phyloP scores from a whole-genome alignment of 1,139 yeast species.

The Scheffersomyces parashehatae region DNA sequence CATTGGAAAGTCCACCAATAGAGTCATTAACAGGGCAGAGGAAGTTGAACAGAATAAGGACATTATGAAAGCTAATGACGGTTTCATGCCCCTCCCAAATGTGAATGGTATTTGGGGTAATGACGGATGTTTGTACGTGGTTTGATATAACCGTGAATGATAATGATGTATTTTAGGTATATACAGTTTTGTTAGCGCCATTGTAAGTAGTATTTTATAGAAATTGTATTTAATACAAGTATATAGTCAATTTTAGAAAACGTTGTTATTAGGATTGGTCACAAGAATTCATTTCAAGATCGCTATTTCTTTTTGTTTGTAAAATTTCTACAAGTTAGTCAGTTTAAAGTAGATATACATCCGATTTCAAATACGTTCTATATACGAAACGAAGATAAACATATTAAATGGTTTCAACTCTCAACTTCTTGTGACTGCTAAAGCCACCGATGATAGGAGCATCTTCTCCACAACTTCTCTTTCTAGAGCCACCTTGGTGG shows the following conservation, averaged over 20 bases:
- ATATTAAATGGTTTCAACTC: constrained; percentile 2
- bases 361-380: constrained; percentile 6
- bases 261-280: background rate
- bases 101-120: constrained; percentile 62
- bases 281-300: background rate
- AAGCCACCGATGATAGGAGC: background rate
- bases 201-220: too few relatives aligned
- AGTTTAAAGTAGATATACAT: constrained; percentile 5
- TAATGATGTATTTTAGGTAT: too few relatives aligned
- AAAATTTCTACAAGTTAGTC: background rate
- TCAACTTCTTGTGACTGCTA: constrained; percentile 8
- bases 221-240: too few relatives aligned
- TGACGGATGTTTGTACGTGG: constrained; percentile 70
- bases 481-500: constrained; percentile 9
- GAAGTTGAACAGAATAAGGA: constrained; percentile 22
- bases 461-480: constrained; percentile 20
- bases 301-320: too few relatives aligned
- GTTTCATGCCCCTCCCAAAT: constrained; percentile 58
- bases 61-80: constrained; percentile 46
- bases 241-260: too few relatives aligned
- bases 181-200: too few relatives aligned
- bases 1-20: constrained; percentile 50
- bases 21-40: constrained; percentile 13
- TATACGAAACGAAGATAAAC: too few relatives aligned
- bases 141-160: background rate